phyloP scores from a whole-genome alignment of 31 red algal genomes.

The Bonnemaisonia californica region DNA sequence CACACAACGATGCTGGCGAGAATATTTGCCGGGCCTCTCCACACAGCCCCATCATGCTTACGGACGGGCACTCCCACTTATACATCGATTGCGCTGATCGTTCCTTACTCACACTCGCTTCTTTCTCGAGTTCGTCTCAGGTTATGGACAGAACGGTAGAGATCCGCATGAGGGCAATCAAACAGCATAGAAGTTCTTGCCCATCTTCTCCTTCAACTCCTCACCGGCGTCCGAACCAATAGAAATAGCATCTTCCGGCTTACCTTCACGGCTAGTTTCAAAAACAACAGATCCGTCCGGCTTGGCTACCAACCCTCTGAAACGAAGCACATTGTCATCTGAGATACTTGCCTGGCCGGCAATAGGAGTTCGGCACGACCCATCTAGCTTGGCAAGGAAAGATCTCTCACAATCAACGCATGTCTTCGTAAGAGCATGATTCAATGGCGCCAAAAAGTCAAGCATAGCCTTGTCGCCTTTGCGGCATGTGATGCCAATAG shows the following conservation, averaged over 20 bases:
- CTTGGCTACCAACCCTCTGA: slow-evolving; percentile 92
- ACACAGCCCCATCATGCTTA: too few species aligned
- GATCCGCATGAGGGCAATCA: not conserved
- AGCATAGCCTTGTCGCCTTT: slow-evolving; percentile 71
- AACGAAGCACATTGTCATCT: slow-evolving; percentile 62
- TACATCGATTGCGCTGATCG: too few species aligned
- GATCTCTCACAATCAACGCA: slow-evolving; percentile 94
- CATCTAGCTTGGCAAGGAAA: slow-evolving; percentile 90
- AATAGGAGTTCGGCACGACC: slow-evolving; percentile 98
- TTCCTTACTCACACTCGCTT: too few species aligned
- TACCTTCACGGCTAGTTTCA: slow-evolving; percentile 63
- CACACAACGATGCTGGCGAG: too few species aligned
- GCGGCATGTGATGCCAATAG: slow-evolving; percentile 97
- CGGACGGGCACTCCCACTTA: too few species aligned
- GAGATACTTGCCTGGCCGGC: slow-evolving; percentile 92
- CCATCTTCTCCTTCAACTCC: slow-evolving; percentile 91
- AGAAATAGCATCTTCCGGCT: slow-evolving; percentile 63
- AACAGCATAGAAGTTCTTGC: slow-evolving; percentile 76
- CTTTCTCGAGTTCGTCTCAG: too few species aligned
- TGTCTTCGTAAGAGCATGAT: slow-evolving; percentile 75
- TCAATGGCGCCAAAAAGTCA: slow-evolving; percentile 78
- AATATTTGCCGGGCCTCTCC: too few species aligned
- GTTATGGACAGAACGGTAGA: not conserved
- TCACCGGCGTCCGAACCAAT: slow-evolving; percentile 86
- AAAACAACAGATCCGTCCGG: slow-evolving; percentile 90